Percentiles rank a stretch among this genome's conserved stretches.
Evolutionary conservation across 257 asterid species (phyloP).

Genomic region (Prunella vulgaris): DNA sequence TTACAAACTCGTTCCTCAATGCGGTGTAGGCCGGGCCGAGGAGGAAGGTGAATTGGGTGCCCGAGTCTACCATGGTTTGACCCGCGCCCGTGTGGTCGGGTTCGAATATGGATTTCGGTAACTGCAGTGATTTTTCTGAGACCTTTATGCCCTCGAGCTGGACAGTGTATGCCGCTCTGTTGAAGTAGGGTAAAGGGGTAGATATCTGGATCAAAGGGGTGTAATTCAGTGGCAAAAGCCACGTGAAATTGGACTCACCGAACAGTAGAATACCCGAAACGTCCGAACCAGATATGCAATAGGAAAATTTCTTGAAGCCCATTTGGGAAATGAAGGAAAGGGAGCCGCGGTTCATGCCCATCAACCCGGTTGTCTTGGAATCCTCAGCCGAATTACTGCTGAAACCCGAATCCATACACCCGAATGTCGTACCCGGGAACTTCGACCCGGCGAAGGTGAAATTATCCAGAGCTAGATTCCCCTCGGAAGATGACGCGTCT

Average conservation of each 20-base stretch:
- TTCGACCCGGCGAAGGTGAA: constrained; percentile 62
- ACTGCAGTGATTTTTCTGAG: constrained; percentile 34
- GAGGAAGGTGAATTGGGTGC: constrained; percentile 90
- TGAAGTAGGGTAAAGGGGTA: constrained; percentile 74
- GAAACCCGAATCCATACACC: constrained; percentile 85
- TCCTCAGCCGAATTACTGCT: constrained; percentile 67
- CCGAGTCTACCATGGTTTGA: constrained; percentile 95
- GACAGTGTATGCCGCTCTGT: constrained; percentile 80
- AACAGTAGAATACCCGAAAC: constrained; percentile 60
- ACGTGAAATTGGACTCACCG: constrained; percentile 62
- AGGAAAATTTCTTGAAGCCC: constrained; percentile 76
- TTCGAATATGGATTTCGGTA: constrained; percentile 63
- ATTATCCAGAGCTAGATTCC: constrained; percentile 59
- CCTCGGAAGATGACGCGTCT: constrained; percentile 74
- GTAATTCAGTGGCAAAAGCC: constrained; percentile 48
- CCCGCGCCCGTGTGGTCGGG: constrained; percentile 99
- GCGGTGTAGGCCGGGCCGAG: constrained; percentile 74
- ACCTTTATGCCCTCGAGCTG: constrained; percentile 82
- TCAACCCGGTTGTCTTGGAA: constrained; percentile 70
- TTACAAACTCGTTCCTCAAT: constrained; percentile 46
- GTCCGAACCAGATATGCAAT: constrained; percentile 76
- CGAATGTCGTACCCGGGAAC: constrained; percentile 55
- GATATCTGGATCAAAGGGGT: constrained; percentile 71
- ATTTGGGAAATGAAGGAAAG: constrained; percentile 80
- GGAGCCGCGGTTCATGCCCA: constrained; percentile 94